Evolutionary conservation across 202 grass and related monocot genomes (phyloP).

Genomic region (Zoysia matrella): DNA sequence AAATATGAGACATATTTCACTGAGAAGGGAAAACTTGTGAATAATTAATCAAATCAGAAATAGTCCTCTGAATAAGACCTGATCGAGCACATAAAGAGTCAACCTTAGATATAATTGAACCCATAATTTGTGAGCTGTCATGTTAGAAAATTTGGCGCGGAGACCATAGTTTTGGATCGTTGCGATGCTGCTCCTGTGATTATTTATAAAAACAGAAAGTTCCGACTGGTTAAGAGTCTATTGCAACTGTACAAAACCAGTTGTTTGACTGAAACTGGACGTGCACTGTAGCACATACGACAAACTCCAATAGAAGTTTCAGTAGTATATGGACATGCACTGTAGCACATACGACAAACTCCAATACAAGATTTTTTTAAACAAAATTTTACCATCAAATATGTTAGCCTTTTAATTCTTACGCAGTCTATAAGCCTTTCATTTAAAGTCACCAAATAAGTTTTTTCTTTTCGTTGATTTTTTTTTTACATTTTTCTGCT

Average conservation of each 20-base stretch:
- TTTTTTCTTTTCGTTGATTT: no score
- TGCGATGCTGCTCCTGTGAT: background rate
- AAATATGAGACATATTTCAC: background rate
- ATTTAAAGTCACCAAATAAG: no score
- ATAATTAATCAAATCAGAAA: background rate
- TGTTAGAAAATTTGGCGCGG: conserved; percentile 2
- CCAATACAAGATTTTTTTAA: no score
- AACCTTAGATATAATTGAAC: conserved; percentile 5
- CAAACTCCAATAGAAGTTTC: background rate
- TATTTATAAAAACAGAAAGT: no score
- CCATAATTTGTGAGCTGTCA: background rate
- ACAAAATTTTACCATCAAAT: no score
- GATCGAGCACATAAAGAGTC: background rate
- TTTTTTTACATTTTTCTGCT: no score
- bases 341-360: conserved; percentile 31
- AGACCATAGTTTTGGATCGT: conserved; percentile 18
- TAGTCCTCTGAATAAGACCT: conserved; percentile 18
- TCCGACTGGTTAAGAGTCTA: conserved; percentile 40
- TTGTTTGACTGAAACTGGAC: conserved; percentile 38
- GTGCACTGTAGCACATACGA: conserved; percentile 32
- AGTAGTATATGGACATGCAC: background rate
- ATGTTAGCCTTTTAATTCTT: no score
- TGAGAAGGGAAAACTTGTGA: background rate
- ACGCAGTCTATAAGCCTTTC: no score
- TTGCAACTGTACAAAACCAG: conserved; percentile 51